Evolutionary conservation across 345 rosid species (phyloP).

Genomic region (Eucalyptus dawsonii): DNA sequence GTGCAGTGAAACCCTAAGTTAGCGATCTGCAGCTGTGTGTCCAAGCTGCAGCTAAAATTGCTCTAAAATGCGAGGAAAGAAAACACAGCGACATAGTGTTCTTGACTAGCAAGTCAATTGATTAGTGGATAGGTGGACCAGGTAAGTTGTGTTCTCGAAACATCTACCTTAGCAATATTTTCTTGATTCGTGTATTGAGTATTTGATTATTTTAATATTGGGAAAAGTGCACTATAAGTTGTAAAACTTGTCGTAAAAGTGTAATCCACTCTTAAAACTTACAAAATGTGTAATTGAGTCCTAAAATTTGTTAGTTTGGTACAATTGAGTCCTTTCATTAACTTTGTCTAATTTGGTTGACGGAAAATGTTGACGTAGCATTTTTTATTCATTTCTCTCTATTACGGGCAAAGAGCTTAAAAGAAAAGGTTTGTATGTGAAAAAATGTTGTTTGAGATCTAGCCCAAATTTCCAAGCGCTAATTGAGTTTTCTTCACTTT

Average conservation of each 20-base stretch:
- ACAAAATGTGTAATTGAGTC: fast-evolving
- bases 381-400: no score
- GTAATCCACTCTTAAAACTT: fast-evolving
- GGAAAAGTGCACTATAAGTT: no score
- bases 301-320: fast-evolving
- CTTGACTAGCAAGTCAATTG: no score
- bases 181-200: no score
- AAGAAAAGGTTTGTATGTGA: neutral
- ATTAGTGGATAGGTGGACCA: no score
- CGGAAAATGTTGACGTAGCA: no score
- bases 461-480: neutral
- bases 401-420: no score
- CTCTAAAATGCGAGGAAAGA: neutral
- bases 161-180: no score
- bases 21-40: neutral
- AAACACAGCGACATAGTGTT: no score
- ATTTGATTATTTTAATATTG: no score
- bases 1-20: neutral
- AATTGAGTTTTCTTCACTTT: neutral
- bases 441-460: neutral
- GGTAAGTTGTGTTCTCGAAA: no score
- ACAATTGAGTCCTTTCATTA: fast-evolving
- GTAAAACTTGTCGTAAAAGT: fast-evolving
- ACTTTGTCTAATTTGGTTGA: no score
- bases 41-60: neutral